phyloP scores from a whole-genome alignment of 176 grass and related monocot species.

The Bolboschoenus planiculmis region DNA sequence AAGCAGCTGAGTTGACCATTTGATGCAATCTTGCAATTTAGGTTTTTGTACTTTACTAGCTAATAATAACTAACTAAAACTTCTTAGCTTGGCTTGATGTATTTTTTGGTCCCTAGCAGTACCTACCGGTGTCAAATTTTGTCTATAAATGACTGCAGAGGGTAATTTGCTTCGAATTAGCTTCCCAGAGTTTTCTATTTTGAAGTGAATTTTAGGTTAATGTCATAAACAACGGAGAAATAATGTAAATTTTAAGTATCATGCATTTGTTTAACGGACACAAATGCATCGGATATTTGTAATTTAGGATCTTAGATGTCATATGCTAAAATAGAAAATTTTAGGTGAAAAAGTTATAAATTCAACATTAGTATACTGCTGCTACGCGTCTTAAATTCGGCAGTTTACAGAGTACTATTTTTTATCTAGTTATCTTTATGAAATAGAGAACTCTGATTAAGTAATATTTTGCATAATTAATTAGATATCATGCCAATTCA shows the following conservation, averaged over 20 bases:
- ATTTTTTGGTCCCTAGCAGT: neutral
- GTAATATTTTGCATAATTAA: neutral
- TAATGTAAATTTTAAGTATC: neutral
- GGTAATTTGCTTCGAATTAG: neutral
- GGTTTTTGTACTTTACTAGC: neutral
- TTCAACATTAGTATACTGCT: neutral
- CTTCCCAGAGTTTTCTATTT: neutral
- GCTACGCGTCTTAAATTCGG: neutral
- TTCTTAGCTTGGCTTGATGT: neutral
- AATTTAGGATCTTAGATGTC: neutral
- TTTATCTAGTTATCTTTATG: neutral
- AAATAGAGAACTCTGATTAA: neutral
- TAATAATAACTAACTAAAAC: neutral
- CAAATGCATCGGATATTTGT: neutral
- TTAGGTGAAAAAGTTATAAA: neutral
- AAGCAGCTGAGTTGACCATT: neutral
- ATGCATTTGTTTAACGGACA: neutral
- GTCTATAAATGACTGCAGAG: neutral
- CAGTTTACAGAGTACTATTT: neutral
- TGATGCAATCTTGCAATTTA: neutral
- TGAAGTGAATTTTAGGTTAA: neutral
- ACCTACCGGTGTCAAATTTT: neutral
- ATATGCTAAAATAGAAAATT: neutral
- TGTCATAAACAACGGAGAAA: neutral
- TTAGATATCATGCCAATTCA: neutral